phyloP scores from a whole-genome alignment of 2,329 filamentous ascomycete species.

The Trichophyton rubrum region DNA sequence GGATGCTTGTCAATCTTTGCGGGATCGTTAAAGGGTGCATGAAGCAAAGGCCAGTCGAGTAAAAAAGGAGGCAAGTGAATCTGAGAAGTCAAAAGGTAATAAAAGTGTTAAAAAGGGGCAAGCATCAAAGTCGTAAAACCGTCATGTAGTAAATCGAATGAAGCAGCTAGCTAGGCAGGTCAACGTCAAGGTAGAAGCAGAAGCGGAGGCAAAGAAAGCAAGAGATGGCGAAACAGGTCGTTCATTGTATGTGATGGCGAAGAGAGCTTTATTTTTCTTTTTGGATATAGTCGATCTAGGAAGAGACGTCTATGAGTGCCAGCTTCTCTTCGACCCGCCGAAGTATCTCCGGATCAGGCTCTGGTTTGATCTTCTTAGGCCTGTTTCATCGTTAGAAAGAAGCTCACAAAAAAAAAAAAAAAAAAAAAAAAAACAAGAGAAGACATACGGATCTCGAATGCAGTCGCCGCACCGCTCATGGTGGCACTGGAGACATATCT shows the following conservation, averaged over 20 bases:
- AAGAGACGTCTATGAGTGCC: conserved; percentile 12
- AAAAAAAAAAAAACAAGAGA: neutral
- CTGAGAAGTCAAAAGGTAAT: neutral
- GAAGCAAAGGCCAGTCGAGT: neutral
- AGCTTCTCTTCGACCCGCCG: conserved; percentile 30
- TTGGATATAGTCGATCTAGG: neutral
- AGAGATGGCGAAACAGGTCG: neutral
- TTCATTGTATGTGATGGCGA: neutral
- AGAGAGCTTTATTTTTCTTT: neutral
- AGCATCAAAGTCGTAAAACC: neutral
- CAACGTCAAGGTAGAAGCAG: too few species aligned
- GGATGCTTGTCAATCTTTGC: neutral
- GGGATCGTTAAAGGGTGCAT: neutral
- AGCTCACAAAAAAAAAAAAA: neutral
- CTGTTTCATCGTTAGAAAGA: conserved; percentile 16
- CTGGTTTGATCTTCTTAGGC: conserved; percentile 29
- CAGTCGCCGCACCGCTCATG: conserved; percentile 32
- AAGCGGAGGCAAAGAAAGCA: neutral
- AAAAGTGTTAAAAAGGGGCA: neutral
- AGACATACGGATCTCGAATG: conserved; percentile 31
- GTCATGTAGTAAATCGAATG: neutral
- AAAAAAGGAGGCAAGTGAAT: neutral
- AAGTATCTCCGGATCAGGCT: conserved; percentile 29
- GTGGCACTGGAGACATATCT: conserved; percentile 27
- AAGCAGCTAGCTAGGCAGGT: neutral